phyloP scores from a whole-genome alignment of 129 eudicot genomes.

The Silybum marianum region DNA sequence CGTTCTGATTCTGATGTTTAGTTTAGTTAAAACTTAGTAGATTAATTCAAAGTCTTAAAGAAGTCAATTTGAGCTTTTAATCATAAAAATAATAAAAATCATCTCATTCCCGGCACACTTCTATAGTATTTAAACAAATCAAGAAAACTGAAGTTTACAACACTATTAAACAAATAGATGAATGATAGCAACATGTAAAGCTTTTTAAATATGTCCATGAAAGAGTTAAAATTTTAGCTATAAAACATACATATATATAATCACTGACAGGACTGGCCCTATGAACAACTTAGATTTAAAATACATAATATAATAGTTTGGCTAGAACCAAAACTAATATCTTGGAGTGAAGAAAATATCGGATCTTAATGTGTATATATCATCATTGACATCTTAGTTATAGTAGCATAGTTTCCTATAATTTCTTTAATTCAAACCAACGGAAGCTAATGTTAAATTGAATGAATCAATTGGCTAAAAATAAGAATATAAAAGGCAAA shows the following conservation, averaged over 20 bases:
- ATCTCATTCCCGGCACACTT: neutral
- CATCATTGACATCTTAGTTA: neutral
- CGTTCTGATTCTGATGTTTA: neutral
- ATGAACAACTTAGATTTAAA: neutral
- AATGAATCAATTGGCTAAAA: neutral
- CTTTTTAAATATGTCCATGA: neutral
- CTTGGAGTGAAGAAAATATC: neutral
- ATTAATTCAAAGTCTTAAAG: neutral
- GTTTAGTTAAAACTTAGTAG: neutral
- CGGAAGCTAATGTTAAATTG: neutral
- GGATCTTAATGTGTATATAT: neutral
- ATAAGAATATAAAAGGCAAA: neutral
- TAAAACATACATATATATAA: neutral
- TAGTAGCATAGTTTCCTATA: neutral
- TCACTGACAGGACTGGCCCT: neutral
- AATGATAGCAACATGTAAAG: neutral
- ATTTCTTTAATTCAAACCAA: neutral
- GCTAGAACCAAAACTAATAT: neutral
- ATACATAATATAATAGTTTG: neutral
- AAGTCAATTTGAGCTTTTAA: neutral
- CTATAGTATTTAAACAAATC: neutral
- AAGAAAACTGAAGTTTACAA: constrained; percentile 4
- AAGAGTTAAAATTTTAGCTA: neutral
- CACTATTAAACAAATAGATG: neutral
- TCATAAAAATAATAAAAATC: neutral